phyloP scores from a whole-genome alignment of 768 basidiomycete species.

The Lentinula lateritia region DNA sequence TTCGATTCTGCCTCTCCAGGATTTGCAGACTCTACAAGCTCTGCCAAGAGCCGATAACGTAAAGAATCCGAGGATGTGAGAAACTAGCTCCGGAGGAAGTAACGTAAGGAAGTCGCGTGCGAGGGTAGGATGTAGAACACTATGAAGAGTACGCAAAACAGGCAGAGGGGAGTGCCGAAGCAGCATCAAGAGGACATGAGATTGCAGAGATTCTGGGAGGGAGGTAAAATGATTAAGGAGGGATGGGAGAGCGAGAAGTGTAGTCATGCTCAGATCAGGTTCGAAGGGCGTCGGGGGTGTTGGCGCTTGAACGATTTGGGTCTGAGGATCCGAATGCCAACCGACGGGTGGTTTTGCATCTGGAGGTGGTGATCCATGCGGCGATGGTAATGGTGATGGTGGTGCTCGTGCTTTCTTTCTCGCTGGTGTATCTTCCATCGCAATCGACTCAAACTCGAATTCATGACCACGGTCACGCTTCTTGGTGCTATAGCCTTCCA shows the following conservation, averaged over 20 bases:
- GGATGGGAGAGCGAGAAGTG: constrained; percentile 80
- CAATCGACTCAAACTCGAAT: constrained; percentile 30
- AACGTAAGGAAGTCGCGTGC: constrained; percentile 93
- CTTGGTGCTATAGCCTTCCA: constrained; percentile 66
- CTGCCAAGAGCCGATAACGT: constrained; percentile 79
- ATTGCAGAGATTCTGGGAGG: constrained; percentile 80
- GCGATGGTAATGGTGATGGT: constrained; percentile 11
- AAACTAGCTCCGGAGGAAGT: constrained; percentile 88
- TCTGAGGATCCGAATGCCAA: constrained; percentile 16
- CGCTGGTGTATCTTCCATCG: constrained; percentile 48
- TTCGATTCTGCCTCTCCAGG: constrained; percentile 92
- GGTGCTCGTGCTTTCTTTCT: constrained; percentile 74
- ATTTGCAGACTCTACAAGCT: constrained; percentile 81
- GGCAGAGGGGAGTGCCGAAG: constrained; percentile 88
- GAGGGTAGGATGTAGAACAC: constrained; percentile 83
- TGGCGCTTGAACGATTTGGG: neutral
- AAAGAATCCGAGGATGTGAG: constrained; percentile 81
- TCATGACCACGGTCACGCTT: constrained; percentile 71
- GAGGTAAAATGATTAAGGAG: constrained; percentile 76
- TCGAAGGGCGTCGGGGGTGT: constrained; percentile 35
- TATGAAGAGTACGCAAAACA: constrained; percentile 84
- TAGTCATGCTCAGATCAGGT: constrained; percentile 76
- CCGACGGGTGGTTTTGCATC: neutral
- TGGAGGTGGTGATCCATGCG: neutral
- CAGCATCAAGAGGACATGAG: constrained; percentile 89